Percentiles rank a stretch among this genome's conserved stretches.
phyloP scores from a whole-genome alignment of 2,329 filamentous ascomycete genomes.

The Trichoderma koningii region DNA sequence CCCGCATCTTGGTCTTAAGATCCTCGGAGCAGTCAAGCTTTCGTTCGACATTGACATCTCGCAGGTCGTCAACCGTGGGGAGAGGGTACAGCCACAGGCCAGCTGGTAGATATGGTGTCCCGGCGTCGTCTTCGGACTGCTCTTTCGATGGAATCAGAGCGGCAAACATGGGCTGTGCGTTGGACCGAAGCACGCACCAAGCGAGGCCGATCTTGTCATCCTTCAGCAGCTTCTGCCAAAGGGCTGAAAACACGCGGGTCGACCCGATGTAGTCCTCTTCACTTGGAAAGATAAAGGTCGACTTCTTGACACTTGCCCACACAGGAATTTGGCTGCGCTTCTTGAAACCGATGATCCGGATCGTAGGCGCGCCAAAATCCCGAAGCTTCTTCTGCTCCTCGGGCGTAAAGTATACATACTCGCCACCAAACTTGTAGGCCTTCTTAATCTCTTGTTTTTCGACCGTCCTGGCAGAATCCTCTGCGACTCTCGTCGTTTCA shows the following conservation, averaged over 20 bases:
- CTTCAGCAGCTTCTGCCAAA: conserved; percentile 82
- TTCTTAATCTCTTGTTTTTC: conserved; percentile 83
- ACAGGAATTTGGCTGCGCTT: conserved; percentile 70
- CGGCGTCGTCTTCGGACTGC: conserved; percentile 63
- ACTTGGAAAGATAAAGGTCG: conserved; percentile 90
- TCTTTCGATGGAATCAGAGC: conserved; percentile 78
- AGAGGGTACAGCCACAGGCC: conserved; percentile 88
- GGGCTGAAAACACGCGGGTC: conserved; percentile 85
- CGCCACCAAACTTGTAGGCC: conserved; percentile 93
- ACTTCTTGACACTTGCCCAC: conserved; percentile 85
- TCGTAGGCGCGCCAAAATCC: conserved; percentile 77
- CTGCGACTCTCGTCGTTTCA: conserved; percentile 72
- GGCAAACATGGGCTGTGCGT: conserved; percentile 76
- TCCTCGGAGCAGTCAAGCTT: conserved; percentile 62
- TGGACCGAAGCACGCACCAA: conserved; percentile 84
- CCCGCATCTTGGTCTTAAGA: conserved; percentile 79
- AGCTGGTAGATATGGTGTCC: conserved; percentile 71
- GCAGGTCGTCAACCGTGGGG: conserved; percentile 86
- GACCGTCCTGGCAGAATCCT: conserved; percentile 74
- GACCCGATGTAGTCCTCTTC: conserved; percentile 90
- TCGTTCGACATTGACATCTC: conserved; percentile 66
- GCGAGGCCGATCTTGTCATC: conserved; percentile 80
- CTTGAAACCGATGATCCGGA: conserved; percentile 95
- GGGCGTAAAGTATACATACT: conserved; percentile 80
- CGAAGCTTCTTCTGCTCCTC: conserved; percentile 80